These are phyloP conservation scores for Entamoeba nuttalli DNA, from an alignment of 208 protist genomes.

Conservation along the genomic window DNA sequence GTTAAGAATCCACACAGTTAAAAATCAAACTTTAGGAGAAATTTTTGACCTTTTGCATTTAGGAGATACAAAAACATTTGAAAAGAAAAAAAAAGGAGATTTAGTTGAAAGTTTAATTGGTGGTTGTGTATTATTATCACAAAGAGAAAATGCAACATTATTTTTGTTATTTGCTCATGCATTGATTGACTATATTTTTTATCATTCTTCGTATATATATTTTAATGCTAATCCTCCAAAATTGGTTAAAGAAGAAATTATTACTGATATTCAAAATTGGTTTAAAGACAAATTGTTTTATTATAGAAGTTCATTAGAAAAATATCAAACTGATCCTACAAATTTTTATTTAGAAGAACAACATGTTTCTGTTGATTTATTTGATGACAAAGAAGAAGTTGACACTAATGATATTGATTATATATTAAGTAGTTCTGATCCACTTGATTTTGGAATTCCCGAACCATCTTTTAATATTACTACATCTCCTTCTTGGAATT, in stretches of 20 bases:
- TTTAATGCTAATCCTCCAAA: neutral
- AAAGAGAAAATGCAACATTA: neutral
- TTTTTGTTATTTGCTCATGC: neutral
- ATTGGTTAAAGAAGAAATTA: neutral
- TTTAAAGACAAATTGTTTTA: neutral
- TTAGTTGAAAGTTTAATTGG: neutral
- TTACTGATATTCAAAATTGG: neutral
- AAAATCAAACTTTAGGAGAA: neutral
- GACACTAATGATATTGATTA: neutral
- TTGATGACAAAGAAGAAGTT: neutral
- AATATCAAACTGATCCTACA: neutral
- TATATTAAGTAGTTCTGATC: neutral
- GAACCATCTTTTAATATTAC: no score
- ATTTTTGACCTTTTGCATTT: neutral
- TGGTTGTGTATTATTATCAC: neutral
- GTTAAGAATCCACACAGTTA: neutral
- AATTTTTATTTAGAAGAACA: neutral
- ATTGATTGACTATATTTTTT: neutral
- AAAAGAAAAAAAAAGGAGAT: neutral
- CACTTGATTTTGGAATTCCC: neutral
- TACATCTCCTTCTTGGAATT: no score
- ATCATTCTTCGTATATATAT: neutral
- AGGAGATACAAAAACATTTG: neutral
- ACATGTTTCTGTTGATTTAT: neutral
- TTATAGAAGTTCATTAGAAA: neutral